Evolutionary conservation across 345 rosid genomes (phyloP).

Genomic region (Hypericum perforatum): DNA sequence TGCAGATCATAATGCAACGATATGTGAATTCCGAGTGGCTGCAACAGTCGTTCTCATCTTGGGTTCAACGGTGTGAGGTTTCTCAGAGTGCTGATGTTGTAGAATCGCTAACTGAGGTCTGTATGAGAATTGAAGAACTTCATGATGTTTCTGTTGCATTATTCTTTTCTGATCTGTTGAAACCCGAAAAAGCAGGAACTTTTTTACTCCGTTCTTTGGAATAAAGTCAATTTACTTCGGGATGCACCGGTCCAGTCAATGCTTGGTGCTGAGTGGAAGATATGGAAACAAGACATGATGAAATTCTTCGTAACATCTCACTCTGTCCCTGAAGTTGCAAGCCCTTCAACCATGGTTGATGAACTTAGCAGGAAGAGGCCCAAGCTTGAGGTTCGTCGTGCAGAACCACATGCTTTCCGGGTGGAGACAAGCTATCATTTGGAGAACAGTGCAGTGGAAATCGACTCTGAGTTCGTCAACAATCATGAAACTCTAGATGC

Average conservation of each 20-base stretch:
- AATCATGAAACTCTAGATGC: constrained; percentile 30
- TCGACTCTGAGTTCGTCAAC: constrained; percentile 47
- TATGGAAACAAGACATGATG: constrained; percentile 91
- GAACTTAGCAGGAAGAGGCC: constrained; percentile 69
- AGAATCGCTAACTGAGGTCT: constrained; percentile 83
- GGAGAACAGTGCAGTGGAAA: constrained; percentile 35
- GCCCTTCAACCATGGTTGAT: constrained; percentile 33
- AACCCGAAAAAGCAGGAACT: constrained; percentile 50
- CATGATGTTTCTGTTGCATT: neutral
- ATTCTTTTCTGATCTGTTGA: neutral
- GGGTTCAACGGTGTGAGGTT: constrained; percentile 59
- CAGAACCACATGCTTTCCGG: constrained; percentile 57
- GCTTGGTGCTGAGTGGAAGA: constrained; percentile 86
- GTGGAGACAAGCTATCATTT: constrained; percentile 35
- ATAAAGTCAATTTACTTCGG: constrained; percentile 59
- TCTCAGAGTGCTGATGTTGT: constrained; percentile 71
- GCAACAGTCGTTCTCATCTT: constrained; percentile 39
- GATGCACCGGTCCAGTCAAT: constrained; percentile 54
- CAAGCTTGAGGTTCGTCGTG: constrained; percentile 91
- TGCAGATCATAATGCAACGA: constrained; percentile 64
- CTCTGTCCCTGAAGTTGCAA: constrained; percentile 29
- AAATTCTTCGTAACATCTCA: constrained; percentile 70
- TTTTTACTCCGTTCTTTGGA: constrained; percentile 63
- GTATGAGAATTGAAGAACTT: neutral
- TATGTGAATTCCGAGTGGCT: constrained; percentile 68